Conservation (phyloP, 1,139 yeast genomes). For the Zygoascus sp. region DNA sequence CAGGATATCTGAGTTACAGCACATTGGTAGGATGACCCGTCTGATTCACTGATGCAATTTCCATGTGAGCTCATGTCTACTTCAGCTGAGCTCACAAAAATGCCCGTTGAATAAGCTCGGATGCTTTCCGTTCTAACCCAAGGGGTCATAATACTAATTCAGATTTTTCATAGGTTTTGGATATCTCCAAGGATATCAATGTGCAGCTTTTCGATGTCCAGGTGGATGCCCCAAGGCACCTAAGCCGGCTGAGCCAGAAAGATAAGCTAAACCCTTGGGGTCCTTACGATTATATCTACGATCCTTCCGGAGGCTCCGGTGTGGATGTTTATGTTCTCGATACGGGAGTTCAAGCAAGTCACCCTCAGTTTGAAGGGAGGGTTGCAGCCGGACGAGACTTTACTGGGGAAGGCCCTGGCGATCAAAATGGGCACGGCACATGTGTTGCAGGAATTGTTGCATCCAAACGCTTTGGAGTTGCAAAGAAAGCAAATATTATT, state of each 20-base stretch:
- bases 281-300: constrained; percentile 39
- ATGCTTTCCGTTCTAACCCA: no score
- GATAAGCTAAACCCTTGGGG: constrained; percentile 33
- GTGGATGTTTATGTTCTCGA: constrained; percentile 74
- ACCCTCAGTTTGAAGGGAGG: constrained; percentile 61
- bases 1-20: constrained; percentile 24
- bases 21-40: constrained; percentile 18
- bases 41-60: no score
- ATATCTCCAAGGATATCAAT: constrained; percentile 29
- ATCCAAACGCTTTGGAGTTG: constrained; percentile 71
- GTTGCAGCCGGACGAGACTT: constrained; percentile 57
- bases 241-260: constrained; percentile 58
- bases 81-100: no score
- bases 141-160: neutral
- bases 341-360: constrained; percentile 56
- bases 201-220: constrained; percentile 38
- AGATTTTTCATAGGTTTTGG: constrained; percentile 24
- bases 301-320: constrained; percentile 44
- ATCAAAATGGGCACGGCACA: constrained; percentile 48
- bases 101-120: no score
- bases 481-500: constrained; percentile 59
- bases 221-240: constrained; percentile 60
- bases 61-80: no score
- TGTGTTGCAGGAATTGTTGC: constrained; percentile 85
- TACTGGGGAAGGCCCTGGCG: constrained; percentile 59